Evolutionary conservation across 73 alveolate genomes (phyloP), one percentile per base, ranked within the genome.

Genomic region (Paramecium primaurelia): DNA sequence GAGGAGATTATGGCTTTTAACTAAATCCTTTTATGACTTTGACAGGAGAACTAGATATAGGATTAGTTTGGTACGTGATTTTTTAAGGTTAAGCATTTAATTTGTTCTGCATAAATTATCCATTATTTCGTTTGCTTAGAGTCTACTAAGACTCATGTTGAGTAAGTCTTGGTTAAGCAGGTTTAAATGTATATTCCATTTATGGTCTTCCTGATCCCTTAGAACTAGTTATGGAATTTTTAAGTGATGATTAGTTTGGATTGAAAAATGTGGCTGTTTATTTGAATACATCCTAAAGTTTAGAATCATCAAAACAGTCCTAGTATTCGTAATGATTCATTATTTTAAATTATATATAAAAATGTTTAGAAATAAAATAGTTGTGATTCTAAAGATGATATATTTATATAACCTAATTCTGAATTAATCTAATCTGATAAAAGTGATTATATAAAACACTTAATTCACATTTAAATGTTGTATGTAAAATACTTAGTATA

Each of bases 191-290:
- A n/a, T 64, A 64, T 9, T 64, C 84, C 25, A 64, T 28, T 64
- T 28, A 12, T 32, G 84, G 84, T 34, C 84, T 64, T 32, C 84
- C 84, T 64, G 42, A 64, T 32, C 84, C 84, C 12, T 64, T 64
- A n/a, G 84, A 64, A 64, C 49, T 64, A 34, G 42, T 64, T 28
- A 64, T 64, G 11, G 47, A 64, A 12, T 64, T 64, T 64, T 64
- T 54, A 6, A 54, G 47, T 26, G 51, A 0, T 28, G 84, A 64
- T 34, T 64, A 9, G 47, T 64, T 64, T 32, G 84, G 84, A 64
- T 64, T 64, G 51, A 64, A 64, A 64, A 64, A 64, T 28, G 84
- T 64, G 9, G 84, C 84, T 28, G 84, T 64, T 64, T 64, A 32
- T 64, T 64, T 64, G 84, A 64, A 64, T 28, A 6, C 49, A 12